These are phyloP conservation scores for Aspergillus baeticus DNA, from an alignment of 495 filamentous ascomycete species.

Conservation along the genomic window DNA sequence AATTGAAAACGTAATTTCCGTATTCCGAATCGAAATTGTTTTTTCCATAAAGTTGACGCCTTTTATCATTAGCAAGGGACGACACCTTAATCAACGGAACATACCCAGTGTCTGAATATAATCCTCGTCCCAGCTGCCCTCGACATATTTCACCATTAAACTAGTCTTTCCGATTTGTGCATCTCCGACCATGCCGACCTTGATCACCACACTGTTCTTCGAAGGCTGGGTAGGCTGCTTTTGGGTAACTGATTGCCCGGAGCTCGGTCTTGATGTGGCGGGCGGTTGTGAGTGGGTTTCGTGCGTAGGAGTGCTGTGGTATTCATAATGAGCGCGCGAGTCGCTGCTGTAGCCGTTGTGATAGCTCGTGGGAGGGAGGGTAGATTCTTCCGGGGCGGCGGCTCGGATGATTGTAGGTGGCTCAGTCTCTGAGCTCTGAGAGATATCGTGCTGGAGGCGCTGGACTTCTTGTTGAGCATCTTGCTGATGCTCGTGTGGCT, in stretches of 20 bases:
- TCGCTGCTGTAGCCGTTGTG: slow-evolving; percentile 46
- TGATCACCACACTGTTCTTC: slow-evolving; percentile 93
- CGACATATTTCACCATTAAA: slow-evolving; percentile 99
- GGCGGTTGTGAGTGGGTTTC: slow-evolving; percentile 40
- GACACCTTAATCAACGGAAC: slow-evolving; percentile 14
- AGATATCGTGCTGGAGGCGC: slow-evolving; percentile 25
- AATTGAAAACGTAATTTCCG: slow-evolving; percentile 99
- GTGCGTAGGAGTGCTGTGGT: slow-evolving; percentile 35
- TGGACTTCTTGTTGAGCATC: background rate
- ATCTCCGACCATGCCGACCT: slow-evolving; percentile 99
- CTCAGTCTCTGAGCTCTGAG: slow-evolving; percentile 23
- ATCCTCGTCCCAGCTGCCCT: slow-evolving; percentile 99
- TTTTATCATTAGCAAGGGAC: slow-evolving; percentile 23
- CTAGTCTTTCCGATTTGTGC: slow-evolving; percentile 99
- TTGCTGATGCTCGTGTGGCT: background rate
- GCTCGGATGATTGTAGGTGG: slow-evolving; percentile 30
- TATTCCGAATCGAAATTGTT: slow-evolving; percentile 98
- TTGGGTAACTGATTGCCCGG: slow-evolving; percentile 45
- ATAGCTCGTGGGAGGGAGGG: slow-evolving; percentile 22
- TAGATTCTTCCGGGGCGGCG: slow-evolving; percentile 33
- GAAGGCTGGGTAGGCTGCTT: slow-evolving; percentile 42
- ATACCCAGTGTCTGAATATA: slow-evolving; percentile 96
- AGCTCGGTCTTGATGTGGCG: slow-evolving; percentile 50
- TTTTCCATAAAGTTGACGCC: slow-evolving; percentile 99
- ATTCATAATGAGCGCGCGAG: slow-evolving; percentile 45